phyloP scores from a whole-genome alignment of 2,329 filamentous ascomycete species.

The Pleurostoma richardsiae region DNA sequence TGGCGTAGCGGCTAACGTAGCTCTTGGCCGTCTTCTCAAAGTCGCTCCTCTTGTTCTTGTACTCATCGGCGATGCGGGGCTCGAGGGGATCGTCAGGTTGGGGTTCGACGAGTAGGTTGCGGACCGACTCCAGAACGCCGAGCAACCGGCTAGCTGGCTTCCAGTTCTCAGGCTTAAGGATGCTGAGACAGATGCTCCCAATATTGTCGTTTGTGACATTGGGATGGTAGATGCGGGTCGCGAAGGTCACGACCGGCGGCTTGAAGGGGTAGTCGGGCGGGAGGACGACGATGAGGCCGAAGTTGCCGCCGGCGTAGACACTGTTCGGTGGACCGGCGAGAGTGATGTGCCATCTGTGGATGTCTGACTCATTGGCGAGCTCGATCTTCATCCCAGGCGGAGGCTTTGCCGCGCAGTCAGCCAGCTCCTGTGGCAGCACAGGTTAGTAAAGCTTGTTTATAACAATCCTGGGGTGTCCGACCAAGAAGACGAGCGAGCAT shows the following conservation, averaged over 20 bases:
- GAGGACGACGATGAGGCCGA: slow-evolving; percentile 67
- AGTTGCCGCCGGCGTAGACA: slow-evolving; percentile 61
- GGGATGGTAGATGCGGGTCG: slow-evolving; percentile 91
- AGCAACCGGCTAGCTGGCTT: slow-evolving; percentile 78
- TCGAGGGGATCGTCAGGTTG: slow-evolving; percentile 89
- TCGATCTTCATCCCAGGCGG: slow-evolving; percentile 40
- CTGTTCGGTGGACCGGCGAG: slow-evolving; percentile 38
- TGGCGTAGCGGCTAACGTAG: slow-evolving; percentile 73
- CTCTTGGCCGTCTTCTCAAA: slow-evolving; percentile 71
- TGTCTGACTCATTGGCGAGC: slow-evolving; percentile 39
- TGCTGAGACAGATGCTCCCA: slow-evolving; percentile 79
- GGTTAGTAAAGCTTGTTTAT: neutral
- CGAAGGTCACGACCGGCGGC: slow-evolving; percentile 72
- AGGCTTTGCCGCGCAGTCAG: slow-evolving; percentile 41
- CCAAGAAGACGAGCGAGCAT: neutral
- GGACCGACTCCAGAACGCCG: slow-evolving; percentile 72
- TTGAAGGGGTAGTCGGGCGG: slow-evolving; percentile 88
- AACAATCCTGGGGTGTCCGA: neutral
- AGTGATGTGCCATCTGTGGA: slow-evolving; percentile 48
- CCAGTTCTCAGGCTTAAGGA: slow-evolving; percentile 84
- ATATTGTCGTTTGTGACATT: slow-evolving; percentile 86
- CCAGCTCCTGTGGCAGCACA: slow-evolving; percentile 39
- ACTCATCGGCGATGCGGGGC: slow-evolving; percentile 80
- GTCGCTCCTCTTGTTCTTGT: slow-evolving; percentile 57
- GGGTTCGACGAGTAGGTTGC: slow-evolving; percentile 70